Evolutionary conservation across 495 filamentous ascomycete genomes (phyloP).

Genomic region (Tuber melanosporum): DNA sequence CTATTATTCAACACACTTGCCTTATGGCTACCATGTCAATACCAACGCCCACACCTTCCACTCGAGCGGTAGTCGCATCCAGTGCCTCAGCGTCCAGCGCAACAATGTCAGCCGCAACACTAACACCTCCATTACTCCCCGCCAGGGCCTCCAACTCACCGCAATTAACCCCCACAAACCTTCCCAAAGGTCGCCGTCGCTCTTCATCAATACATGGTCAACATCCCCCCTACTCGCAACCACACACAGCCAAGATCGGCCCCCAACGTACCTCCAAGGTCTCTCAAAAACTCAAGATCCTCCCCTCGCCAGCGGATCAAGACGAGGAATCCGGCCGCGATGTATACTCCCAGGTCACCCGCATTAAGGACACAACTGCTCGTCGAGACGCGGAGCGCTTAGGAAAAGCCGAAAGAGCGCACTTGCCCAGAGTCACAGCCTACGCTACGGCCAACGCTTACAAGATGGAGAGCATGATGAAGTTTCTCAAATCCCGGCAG

Average conservation of each 20-base stretch:
- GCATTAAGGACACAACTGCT: conserved; percentile 94
- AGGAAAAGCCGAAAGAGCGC: conserved; percentile 85
- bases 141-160: neutral
- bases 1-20: neutral
- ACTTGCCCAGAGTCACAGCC: conserved; percentile 83
- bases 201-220: conserved; percentile 23
- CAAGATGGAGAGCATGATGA: conserved; percentile 76
- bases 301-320: conserved; percentile 79
- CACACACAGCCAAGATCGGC: conserved; percentile 64
- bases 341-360: conserved; percentile 85
- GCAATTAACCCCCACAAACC: neutral
- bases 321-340: conserved; percentile 89
- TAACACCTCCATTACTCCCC: conserved; percentile 4
- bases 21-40: conserved; percentile 25
- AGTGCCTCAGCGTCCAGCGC: neutral
- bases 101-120: conserved; percentile 6
- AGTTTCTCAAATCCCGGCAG: conserved; percentile 75
- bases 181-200: conserved; percentile 25
- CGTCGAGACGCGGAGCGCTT: conserved; percentile 85
- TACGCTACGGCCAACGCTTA: conserved; percentile 93
- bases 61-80: neutral
- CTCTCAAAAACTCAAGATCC: conserved; percentile 88
- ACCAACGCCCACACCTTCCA: conserved; percentile 8
- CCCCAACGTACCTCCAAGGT: conserved; percentile 92
- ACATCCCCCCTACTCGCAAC: conserved; percentile 10